Evolutionary conservation across 2,329 filamentous ascomycete species (phyloP).

Genomic region (Plectosphaerella cucumerina): DNA sequence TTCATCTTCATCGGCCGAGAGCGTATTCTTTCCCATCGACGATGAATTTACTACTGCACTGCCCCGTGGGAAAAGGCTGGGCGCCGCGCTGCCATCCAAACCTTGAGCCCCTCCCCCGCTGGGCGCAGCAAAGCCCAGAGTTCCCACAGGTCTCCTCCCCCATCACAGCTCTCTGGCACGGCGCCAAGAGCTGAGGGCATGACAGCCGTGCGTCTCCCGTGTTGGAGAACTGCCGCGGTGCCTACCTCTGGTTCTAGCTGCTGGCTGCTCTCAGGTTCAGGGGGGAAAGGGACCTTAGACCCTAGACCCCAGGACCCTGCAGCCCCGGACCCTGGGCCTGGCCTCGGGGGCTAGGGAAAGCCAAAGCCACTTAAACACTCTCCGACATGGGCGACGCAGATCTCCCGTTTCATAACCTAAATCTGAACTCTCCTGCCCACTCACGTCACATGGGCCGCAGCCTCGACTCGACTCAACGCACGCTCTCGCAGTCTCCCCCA

Average conservation of each 20-base stretch:
- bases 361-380: conserved; percentile 11
- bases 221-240: too few species aligned
- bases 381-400: conserved; percentile 6
- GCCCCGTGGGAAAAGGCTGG: background rate
- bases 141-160: too few species aligned
- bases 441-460: conserved; percentile 1
- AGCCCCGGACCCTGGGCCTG: background rate
- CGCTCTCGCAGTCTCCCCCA: too few species aligned
- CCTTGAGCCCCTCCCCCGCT: background rate
- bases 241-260: too few species aligned
- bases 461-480: conserved; percentile 1
- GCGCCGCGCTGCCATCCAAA: background rate
- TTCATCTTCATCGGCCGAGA: too few species aligned
- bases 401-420: conserved; percentile 4
- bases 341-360: background rate
- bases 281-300: background rate
- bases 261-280: too few species aligned
- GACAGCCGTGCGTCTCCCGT: too few species aligned
- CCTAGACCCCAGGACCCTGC: background rate
- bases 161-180: too few species aligned
- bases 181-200: too few species aligned
- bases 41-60: background rate
- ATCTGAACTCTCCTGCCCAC: conserved; percentile 3
- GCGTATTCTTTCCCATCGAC: too few species aligned
- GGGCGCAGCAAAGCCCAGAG: background rate